phyloP scores from a whole-genome alignment of 2,329 filamentous ascomycete genomes.

The Emericellopsis cladophorae region DNA sequence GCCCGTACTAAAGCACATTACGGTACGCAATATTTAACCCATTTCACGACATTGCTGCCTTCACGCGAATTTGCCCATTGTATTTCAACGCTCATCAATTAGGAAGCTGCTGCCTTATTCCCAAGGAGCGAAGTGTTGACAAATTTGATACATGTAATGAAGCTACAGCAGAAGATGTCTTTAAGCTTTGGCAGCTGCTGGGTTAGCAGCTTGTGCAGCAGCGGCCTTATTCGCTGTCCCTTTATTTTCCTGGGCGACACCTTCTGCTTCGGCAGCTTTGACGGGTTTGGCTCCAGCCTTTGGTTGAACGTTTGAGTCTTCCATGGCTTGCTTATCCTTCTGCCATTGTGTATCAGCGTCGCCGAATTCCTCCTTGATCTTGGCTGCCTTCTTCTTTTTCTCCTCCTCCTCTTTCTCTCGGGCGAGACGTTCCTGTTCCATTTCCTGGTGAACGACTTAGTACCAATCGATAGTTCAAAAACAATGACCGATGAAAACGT shows the following conservation, averaged over 20 bases:
- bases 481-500: constrained; percentile 9
- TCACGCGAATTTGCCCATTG: too few species aligned
- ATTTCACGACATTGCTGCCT: too few species aligned
- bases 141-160: too few species aligned
- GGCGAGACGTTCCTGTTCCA: constrained; percentile 75
- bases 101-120: too few species aligned
- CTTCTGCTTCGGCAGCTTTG: background rate
- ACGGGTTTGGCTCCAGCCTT: background rate
- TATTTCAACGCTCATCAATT: too few species aligned
- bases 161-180: too few species aligned
- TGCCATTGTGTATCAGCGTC: constrained; percentile 74
- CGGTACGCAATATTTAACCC: too few species aligned
- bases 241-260: background rate
- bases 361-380: constrained; percentile 69
- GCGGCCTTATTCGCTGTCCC: background rate
- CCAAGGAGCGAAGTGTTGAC: too few species aligned
- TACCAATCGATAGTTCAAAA: constrained; percentile 4
- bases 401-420: constrained; percentile 58
- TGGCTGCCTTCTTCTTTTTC: constrained; percentile 67
- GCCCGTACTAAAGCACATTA: too few species aligned
- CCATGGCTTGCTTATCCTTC: constrained; percentile 70
- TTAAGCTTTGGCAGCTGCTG: too few species aligned
- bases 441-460: constrained; percentile 44
- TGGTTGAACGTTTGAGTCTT: background rate
- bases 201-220: background rate